Conservation (phyloP, 2,329 filamentous ascomycete genomes). For the Chrysoporthe puriensis region DNA sequence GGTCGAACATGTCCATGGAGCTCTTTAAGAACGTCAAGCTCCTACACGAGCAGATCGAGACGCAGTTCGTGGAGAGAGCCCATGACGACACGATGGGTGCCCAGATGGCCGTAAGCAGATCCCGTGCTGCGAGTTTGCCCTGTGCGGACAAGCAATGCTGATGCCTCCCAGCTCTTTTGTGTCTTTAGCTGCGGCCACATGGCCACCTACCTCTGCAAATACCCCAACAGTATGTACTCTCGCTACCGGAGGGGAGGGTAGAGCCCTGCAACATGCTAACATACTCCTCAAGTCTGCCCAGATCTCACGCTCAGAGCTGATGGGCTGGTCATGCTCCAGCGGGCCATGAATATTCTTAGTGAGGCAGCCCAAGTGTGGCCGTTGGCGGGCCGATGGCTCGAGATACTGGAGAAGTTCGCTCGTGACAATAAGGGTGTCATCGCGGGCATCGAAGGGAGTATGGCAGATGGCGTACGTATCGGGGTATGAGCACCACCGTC, state of each 20-base stretch:
- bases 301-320: conserved; percentile 44
- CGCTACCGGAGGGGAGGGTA: not conserved
- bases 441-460: conserved; percentile 48
- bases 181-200: conserved; percentile 60
- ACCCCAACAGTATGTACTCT: conserved; percentile 48
- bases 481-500: not conserved
- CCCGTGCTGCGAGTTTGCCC: too few species aligned
- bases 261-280: conserved; percentile 21
- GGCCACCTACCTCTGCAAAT: conserved; percentile 56
- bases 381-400: conserved; percentile 56
- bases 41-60: conserved; percentile 54
- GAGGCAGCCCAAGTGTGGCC: conserved; percentile 57
- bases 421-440: conserved; percentile 46
- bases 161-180: conserved; percentile 47
- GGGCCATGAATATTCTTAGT: conserved; percentile 49
- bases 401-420: conserved; percentile 51
- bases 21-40: conserved; percentile 53
- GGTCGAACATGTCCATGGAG: conserved; percentile 48
- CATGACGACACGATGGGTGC: conserved; percentile 54
- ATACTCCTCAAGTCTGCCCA: conserved; percentile 44
- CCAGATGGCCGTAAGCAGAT: conserved; percentile 51
- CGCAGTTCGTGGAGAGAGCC: conserved; percentile 51
- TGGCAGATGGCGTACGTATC: conserved; percentile 52
- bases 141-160: not conserved
- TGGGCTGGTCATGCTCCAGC: conserved; percentile 51